Evolutionary conservation across 495 filamentous ascomycete species (phyloP), one percentile per base, ranked within the genome.

Genomic region (Cercophora scortea): DNA sequence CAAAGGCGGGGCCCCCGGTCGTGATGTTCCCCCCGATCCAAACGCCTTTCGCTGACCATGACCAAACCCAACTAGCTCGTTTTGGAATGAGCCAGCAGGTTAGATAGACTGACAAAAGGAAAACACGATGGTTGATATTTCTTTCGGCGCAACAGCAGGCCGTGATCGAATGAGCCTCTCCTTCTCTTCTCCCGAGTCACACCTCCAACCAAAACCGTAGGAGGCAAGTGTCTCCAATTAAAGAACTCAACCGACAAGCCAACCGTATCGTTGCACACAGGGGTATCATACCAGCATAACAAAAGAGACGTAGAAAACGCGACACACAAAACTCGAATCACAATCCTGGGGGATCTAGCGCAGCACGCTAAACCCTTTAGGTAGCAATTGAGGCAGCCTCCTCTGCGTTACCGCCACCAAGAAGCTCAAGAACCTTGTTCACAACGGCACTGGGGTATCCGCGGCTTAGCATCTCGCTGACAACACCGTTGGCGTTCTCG

Each of bases 361-460:
- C 19, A 32, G 19, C 5, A 45, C 13, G 10, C 10, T 7, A 45
- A 45, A 49, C 49, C 9, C 9, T 10, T 44, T 51, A 58, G 5
- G 56, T 51, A 43, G 33, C 18, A 9, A 32, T 33, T 3, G 52
- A 18, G 33, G 50, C 44, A 47, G 53, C 52, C 18, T 59, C 61
- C 8, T 62, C 61, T 19, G 63, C 61, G 10, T 63, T 67, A 33
- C 78, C 79, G 45, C 83, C 83, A 51, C 88, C 88, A 40, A 98
- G 83, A 44, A 98, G 74, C 65, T 96, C 93, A 18, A 89, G 71
- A 53, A 97, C 88, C 78, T 95, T 97, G 71, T 83, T 84, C 19
- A 89, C 86, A 7, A 98, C 93, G 7, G 93, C 92, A 48, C 81
- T 78, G 32, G 93, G 93, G 64, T 98, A 98, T 15, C 93, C 92